Percentiles rank a stretch among this genome's conserved stretches.
Evolutionary conservation across 805 yeast species (phyloP).

Genomic region (Sugiyamaella marilandica): DNA sequence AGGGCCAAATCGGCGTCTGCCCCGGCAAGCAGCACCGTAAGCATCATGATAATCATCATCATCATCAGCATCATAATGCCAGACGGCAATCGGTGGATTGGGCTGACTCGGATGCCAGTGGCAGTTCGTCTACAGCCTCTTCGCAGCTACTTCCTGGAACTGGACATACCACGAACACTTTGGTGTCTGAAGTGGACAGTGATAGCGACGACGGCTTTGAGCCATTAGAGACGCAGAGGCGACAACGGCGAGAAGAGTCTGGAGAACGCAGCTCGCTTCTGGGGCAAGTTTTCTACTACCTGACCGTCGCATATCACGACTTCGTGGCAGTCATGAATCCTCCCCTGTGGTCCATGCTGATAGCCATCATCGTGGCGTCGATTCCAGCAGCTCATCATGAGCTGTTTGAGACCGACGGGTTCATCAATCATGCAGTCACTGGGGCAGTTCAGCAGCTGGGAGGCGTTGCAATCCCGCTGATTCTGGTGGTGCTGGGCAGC

Average conservation of each 20-base stretch:
- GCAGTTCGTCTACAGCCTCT: not conserved
- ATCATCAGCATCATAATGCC: too few relatives aligned
- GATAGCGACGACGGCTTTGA: not conserved
- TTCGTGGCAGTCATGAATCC: constrained; percentile 49
- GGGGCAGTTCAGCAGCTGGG: constrained; percentile 51
- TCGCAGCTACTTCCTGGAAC: not conserved
- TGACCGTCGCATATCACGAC: not conserved
- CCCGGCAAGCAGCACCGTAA: not conserved
- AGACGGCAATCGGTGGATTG: not conserved
- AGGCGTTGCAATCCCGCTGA: constrained; percentile 55
- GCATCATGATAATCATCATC: not conserved
- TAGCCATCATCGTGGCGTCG: constrained; percentile 57
- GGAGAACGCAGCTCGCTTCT: not conserved
- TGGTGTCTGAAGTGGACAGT: constrained; percentile 3
- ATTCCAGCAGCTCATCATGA: constrained; percentile 44
- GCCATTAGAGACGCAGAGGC: too few relatives aligned
- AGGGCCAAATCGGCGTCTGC: constrained; percentile 1
- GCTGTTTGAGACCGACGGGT: constrained; percentile 43
- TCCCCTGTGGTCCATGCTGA: constrained; percentile 58
- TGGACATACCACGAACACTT: constrained; percentile 2
- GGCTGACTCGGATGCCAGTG: not conserved
- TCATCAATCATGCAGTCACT: constrained; percentile 49
- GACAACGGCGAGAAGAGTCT: not conserved
- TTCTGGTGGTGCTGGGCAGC: constrained; percentile 56
- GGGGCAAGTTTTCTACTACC: not conserved